These are phyloP conservation scores for Eremothecium sinecaudum DNA, from an alignment of 1,139 yeast species.

Conservation along the genomic window DNA sequence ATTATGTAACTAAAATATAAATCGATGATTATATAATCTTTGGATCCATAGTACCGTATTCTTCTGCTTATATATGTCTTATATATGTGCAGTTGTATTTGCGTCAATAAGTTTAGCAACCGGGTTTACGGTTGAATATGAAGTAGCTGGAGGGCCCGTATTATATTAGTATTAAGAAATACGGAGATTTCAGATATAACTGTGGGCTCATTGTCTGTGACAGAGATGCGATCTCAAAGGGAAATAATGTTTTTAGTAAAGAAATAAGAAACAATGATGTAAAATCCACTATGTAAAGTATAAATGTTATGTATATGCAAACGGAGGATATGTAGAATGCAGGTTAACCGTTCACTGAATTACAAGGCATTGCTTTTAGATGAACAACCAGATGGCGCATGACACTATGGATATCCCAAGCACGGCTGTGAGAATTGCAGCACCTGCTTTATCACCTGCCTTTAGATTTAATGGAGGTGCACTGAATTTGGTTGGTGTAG, in stretches of 20 bases:
- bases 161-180: too few relatives aligned
- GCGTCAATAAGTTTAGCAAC: too few relatives aligned
- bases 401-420: conserved; percentile 58
- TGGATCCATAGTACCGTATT: too few relatives aligned
- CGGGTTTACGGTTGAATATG: too few relatives aligned
- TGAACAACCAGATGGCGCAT: conserved; percentile 63
- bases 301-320: neutral
- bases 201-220: too few relatives aligned
- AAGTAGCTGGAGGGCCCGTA: too few relatives aligned
- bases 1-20: too few relatives aligned
- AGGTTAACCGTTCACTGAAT: neutral
- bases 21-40: too few relatives aligned
- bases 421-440: conserved; percentile 74
- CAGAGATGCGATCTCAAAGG: neutral
- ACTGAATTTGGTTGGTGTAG: conserved; percentile 32
- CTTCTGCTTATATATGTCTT: too few relatives aligned
- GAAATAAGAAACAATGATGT: neutral
- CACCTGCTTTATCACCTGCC: conserved; percentile 74
- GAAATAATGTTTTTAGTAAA: neutral
- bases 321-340: neutral
- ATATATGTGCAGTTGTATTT: too few relatives aligned
- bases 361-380: conserved; percentile 24
- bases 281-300: neutral
- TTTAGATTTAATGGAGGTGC: conserved; percentile 43
- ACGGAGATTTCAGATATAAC: too few relatives aligned